Evolutionary conservation across 1,284 basidiomycete species (phyloP).

Genomic region (Agaricales sp.): DNA sequence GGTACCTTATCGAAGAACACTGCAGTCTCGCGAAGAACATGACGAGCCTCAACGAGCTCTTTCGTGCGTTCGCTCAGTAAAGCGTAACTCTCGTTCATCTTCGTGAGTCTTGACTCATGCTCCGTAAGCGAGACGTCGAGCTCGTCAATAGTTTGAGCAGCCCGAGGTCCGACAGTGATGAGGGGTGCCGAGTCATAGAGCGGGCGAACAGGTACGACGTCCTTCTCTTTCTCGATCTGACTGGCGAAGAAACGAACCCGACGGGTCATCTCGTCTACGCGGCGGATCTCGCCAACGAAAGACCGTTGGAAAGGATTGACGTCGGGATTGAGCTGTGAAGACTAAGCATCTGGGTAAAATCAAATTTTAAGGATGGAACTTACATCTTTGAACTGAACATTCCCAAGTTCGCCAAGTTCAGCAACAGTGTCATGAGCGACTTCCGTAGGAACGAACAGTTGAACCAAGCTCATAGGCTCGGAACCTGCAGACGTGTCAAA

Average conservation of each 20-base stretch:
- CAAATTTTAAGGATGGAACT: conserved; percentile 6
- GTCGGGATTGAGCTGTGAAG: conserved; percentile 76
- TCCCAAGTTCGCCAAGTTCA: conserved; percentile 90
- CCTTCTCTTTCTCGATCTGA: conserved; percentile 83
- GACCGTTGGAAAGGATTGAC: conserved; percentile 98
- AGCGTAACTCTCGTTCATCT: conserved; percentile 95
- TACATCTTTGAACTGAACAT: conserved; percentile 98
- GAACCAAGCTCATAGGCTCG: conserved; percentile 95
- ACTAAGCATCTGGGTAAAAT: conserved; percentile 6
- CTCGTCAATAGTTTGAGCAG: conserved; percentile 91
- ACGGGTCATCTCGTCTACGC: conserved; percentile 93
- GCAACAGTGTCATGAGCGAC: conserved; percentile 95
- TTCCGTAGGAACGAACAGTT: conserved; percentile 96
- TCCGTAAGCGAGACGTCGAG: conserved; percentile 83
- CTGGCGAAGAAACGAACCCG: conserved; percentile 84
- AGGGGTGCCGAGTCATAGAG: conserved; percentile 76
- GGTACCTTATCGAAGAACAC: conserved; percentile 88
- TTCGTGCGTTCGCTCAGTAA: conserved; percentile 78
- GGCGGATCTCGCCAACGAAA: conserved; percentile 91
- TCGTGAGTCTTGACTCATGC: conserved; percentile 77
- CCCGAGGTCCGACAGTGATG: conserved; percentile 80
- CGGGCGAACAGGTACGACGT: conserved; percentile 73
- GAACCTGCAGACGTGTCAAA: conserved; percentile 47
- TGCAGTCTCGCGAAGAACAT: conserved; percentile 92
- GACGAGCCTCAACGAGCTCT: conserved; percentile 86